Conservation (phyloP, 2,329 filamentous ascomycete species). For the Colletotrichum cordylinicola region DNA sequence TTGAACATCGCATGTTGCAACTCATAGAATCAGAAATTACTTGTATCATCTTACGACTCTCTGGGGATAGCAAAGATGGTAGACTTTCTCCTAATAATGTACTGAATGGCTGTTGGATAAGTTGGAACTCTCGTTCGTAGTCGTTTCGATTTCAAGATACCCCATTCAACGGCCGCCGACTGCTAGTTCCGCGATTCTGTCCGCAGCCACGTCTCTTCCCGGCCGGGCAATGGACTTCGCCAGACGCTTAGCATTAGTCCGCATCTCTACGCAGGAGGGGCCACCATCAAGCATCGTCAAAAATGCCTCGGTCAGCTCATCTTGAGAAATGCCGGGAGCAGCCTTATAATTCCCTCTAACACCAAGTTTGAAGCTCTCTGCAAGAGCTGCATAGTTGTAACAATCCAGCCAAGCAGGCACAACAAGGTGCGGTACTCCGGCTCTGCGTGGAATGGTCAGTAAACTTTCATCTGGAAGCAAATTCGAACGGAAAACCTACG, state of each 20-base stretch:
- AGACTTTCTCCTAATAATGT: background rate
- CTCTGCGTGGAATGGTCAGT: conserved; percentile 29
- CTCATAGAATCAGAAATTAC: background rate
- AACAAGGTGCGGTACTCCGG: conserved; percentile 50
- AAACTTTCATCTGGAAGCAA: background rate
- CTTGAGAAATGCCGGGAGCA: conserved; percentile 34
- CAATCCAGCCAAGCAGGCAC: conserved; percentile 52
- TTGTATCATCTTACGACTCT: background rate
- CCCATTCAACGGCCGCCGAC: background rate
- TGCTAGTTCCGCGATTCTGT: background rate
- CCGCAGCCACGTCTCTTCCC: conserved; percentile 19
- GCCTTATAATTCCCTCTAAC: conserved; percentile 40
- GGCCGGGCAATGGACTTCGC: conserved; percentile 1
- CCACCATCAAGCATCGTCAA: conserved; percentile 23
- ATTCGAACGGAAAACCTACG: conserved; percentile 32
- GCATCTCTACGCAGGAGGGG: conserved; percentile 10
- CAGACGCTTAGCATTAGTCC: conserved; percentile 25
- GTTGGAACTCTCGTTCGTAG: rapidly evolving
- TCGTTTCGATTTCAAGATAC: background rate
- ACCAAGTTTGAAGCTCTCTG: conserved; percentile 48
- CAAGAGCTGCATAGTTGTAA: conserved; percentile 48
- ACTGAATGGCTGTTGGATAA: background rate
- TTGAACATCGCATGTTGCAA: background rate
- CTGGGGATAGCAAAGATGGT: background rate
- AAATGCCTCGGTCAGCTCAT: conserved; percentile 32